These are phyloP conservation scores for Lentinula sp. DNA, from an alignment of 768 basidiomycete species.

Conservation along the genomic window DNA sequence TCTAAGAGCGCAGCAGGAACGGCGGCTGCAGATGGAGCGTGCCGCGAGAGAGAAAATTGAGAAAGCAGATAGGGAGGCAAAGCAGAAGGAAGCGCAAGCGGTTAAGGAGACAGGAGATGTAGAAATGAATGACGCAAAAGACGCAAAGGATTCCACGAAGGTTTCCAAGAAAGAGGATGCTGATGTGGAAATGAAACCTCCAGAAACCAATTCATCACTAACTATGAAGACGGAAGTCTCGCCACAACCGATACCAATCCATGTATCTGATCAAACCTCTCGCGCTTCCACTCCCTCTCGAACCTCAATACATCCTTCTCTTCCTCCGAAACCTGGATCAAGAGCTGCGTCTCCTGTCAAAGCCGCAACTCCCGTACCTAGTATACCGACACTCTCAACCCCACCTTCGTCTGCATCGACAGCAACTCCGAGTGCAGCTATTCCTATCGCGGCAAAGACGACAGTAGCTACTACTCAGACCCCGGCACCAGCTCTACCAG, in stretches of 20 bases:
- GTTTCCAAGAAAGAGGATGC: not conserved
- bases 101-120: not conserved
- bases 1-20: constrained; percentile 25
- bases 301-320: constrained; percentile 54
- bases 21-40: constrained; percentile 18
- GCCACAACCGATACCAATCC: not conserved
- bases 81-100: not conserved
- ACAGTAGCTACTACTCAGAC: constrained; percentile 14
- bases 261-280: not conserved
- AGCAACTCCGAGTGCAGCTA: too few species aligned
- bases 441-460: not conserved
- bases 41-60: constrained; percentile 7
- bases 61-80: not conserved
- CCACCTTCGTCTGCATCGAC: not conserved
- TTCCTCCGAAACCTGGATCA: constrained; percentile 65
- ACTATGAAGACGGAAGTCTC: constrained; percentile 22
- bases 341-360: constrained; percentile 19
- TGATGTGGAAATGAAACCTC: constrained; percentile 13
- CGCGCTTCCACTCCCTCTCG: not conserved
- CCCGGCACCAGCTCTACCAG: constrained; percentile 20
- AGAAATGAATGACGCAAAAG: not conserved
- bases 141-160: too few species aligned
- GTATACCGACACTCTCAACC: not conserved
- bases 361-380: constrained; percentile 21
- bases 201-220: constrained; percentile 13